These are phyloP conservation scores for Backusella australiensis DNA, from an alignment of 192 early-diverging fungal species.

Conservation along the genomic window DNA sequence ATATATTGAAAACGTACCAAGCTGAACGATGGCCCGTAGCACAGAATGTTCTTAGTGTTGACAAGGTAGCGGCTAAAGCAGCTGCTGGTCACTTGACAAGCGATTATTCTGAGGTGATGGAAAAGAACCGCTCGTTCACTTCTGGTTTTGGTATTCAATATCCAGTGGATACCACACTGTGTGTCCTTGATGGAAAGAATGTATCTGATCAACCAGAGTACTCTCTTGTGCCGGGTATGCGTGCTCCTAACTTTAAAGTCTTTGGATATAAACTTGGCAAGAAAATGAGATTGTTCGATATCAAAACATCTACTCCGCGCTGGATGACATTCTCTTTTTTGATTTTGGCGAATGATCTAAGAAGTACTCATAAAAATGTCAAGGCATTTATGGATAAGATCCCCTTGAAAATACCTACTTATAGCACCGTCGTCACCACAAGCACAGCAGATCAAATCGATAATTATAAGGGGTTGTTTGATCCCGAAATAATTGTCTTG, in stretches of 20 bases:
- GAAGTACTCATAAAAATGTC: background rate
- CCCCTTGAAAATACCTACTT: background rate
- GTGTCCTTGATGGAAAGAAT: background rate
- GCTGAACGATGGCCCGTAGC: constrained; percentile 21
- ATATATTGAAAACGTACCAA: constrained; percentile 14
- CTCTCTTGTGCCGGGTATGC: background rate
- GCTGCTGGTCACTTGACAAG: constrained; percentile 1
- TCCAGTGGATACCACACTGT: no score
- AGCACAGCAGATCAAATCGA: constrained; percentile 9
- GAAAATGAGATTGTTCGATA: constrained; percentile 24
- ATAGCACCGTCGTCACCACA: constrained; percentile 3
- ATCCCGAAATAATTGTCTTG: constrained; percentile 1
- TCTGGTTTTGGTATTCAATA: constrained; percentile 30
- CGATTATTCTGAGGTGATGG: constrained; percentile 12
- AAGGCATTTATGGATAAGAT: background rate
- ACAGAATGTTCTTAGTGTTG: constrained; percentile 22
- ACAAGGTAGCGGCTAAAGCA: constrained; percentile 24
- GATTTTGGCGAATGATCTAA: constrained; percentile 20
- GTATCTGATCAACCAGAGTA: background rate
- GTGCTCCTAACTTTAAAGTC: constrained; percentile 29
- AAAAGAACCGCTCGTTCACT: constrained; percentile 18
- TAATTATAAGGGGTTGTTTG: background rate
- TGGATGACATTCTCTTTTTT: constrained; percentile 17
- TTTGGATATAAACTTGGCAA: constrained; percentile 12
- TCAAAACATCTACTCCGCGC: background rate